phyloP scores from a whole-genome alignment of 495 filamentous ascomycete species.

The Aspergillus bertholletiae region DNA sequence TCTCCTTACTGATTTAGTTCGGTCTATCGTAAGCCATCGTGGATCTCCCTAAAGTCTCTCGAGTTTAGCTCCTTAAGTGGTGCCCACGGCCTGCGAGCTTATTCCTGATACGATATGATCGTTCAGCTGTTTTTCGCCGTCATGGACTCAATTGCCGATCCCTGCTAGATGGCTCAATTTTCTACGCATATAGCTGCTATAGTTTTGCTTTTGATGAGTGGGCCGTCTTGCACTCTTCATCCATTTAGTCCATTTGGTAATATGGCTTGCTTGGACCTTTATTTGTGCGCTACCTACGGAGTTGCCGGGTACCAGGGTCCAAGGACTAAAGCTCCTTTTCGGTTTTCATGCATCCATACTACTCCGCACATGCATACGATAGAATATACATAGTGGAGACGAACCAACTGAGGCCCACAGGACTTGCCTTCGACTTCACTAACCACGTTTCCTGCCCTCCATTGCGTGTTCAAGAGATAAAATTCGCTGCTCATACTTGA shows the following conservation, averaged over 20 bases:
- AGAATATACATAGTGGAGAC: constrained; percentile 14
- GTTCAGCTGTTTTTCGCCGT: neutral
- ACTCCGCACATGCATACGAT: neutral
- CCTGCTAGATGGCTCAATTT: constrained; percentile 14
- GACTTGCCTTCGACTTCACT: neutral
- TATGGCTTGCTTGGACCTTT: constrained; percentile 5
- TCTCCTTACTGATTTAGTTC: neutral
- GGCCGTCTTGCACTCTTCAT: constrained; percentile 17
- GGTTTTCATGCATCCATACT: constrained; percentile 5
- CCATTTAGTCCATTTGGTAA: constrained; percentile 18
- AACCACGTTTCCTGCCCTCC: constrained; percentile 11
- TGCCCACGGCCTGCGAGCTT: neutral
- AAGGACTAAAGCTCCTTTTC: constrained; percentile 8
- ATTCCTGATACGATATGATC: neutral
- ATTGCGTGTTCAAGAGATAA: constrained; percentile 1
- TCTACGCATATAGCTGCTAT: constrained; percentile 13
- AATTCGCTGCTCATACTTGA: neutral
- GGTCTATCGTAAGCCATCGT: neutral
- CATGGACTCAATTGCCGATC: constrained; percentile 7
- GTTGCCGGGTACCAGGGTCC: constrained; percentile 4
- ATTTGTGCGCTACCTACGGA: constrained; percentile 1
- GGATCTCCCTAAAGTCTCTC: neutral
- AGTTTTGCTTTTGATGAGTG: constrained; percentile 15
- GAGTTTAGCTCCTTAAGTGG: neutral
- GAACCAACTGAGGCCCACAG: neutral